Evolutionary conservation across 495 filamentous ascomycete species (phyloP).

Genomic region (Penicillium pancosmium): DNA sequence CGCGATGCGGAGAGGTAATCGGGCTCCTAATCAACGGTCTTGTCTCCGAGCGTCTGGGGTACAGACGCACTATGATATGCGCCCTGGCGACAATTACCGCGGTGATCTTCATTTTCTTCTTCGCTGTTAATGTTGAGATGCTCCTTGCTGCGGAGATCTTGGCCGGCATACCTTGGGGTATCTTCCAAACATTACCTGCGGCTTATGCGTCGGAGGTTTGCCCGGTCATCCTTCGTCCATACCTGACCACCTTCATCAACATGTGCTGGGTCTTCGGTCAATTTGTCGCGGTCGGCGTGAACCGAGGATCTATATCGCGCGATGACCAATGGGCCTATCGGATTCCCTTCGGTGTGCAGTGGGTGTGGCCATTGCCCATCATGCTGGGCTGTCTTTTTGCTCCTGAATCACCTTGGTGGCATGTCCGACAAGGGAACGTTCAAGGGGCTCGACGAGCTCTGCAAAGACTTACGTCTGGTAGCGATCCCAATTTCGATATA

Average conservation of each 20-base stretch:
- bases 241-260: conserved; percentile 73
- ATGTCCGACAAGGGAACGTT: conserved; percentile 62
- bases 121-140: conserved; percentile 60
- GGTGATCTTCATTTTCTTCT: conserved; percentile 71
- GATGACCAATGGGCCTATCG: conserved; percentile 60
- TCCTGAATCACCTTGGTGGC: conserved; percentile 77
- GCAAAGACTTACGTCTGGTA: conserved; percentile 55
- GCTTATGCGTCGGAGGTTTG: conserved; percentile 75
- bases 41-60: conserved; percentile 66
- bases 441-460: conserved; percentile 58
- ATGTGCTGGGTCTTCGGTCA: conserved; percentile 76
- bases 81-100: conserved; percentile 57
- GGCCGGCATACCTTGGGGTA: conserved; percentile 73
- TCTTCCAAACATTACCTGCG: conserved; percentile 71
- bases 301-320: conserved; percentile 50
- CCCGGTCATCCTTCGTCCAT: conserved; percentile 67
- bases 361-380: conserved; percentile 73
- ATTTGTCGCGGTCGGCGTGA: conserved; percentile 65
- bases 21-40: conserved; percentile 68
- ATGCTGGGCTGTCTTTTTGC: conserved; percentile 63
- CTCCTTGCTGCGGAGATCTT: conserved; percentile 70
- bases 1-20: conserved; percentile 62
- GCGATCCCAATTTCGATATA: conserved; percentile 57
- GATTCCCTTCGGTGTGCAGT: conserved; percentile 68
- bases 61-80: conserved; percentile 61